These are phyloP conservation scores for Lachancea quebecensis DNA, from an alignment of 805 yeast species.

Conservation along the genomic window DNA sequence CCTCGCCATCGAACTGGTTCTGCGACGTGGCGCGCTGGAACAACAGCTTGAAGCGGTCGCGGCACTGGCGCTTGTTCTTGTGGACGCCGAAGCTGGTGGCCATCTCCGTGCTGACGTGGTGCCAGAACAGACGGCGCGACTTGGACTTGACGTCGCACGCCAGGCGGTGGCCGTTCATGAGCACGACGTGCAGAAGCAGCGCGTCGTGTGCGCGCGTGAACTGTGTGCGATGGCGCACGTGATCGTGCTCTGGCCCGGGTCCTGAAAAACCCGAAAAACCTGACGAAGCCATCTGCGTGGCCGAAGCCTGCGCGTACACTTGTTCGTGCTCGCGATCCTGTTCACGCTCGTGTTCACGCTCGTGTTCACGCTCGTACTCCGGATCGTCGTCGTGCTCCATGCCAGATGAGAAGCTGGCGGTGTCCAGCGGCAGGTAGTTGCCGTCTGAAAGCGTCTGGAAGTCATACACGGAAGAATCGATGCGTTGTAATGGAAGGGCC, in stretches of 20 bases:
- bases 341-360: too few relatives aligned
- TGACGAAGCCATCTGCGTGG: neutral
- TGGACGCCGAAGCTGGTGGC: neutral
- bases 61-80: slow-evolving; percentile 7
- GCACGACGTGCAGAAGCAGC: slow-evolving; percentile 3
- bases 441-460: neutral
- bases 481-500: neutral
- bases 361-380: too few relatives aligned
- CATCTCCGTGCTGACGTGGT: slow-evolving; percentile 3
- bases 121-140: slow-evolving; percentile 5
- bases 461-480: neutral
- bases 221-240: slow-evolving; percentile 3
- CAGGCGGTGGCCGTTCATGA: slow-evolving; percentile 1
- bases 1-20: neutral
- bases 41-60: slow-evolving; percentile 6
- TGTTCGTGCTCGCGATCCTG: too few relatives aligned
- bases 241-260: neutral
- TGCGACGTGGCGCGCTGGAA: slow-evolving; percentile 3
- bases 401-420: neutral
- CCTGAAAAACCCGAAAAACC: too few relatives aligned
- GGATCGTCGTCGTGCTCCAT: too few relatives aligned
- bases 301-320: neutral
- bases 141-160: neutral
- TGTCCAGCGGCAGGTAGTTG: neutral
- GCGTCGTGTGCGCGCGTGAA: slow-evolving; percentile 2